Conservation (phyloP, 306 rosid species). For the Inga laurina region DNA sequence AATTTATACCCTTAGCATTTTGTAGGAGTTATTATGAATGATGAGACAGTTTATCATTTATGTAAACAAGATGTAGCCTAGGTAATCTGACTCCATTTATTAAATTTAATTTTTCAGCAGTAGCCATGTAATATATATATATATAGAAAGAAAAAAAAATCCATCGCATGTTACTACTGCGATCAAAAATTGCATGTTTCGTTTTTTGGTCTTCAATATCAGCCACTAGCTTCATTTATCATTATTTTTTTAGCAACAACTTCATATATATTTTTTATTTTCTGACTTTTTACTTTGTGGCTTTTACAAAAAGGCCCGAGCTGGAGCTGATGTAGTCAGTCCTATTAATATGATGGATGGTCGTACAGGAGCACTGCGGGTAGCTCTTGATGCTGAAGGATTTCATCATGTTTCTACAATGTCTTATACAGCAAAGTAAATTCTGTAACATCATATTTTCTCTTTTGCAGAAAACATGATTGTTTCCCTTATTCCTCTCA, state of each 20-base stretch:
- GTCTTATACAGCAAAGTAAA: slow-evolving; percentile 96
- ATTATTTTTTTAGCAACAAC: neutral
- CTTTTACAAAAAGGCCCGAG: slow-evolving; percentile 64
- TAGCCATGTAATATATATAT: neutral
- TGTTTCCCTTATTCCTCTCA: slow-evolving; percentile 6
- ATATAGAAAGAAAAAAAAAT: slow-evolving; percentile 6
- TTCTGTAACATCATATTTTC: slow-evolving; percentile 11
- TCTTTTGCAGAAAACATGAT: neutral
- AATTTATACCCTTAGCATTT: slow-evolving; percentile 33
- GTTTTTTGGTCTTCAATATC: slow-evolving; percentile 21
- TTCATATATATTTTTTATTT: neutral
- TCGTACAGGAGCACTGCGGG: slow-evolving; percentile 85
- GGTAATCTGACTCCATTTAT: slow-evolving; percentile 54
- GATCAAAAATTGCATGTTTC: slow-evolving; percentile 11
- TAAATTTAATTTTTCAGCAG: slow-evolving; percentile 16
- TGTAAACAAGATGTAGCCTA: slow-evolving; percentile 95
- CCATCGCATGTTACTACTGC: neutral
- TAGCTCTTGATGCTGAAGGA: slow-evolving; percentile 95
- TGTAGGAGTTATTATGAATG: slow-evolving; percentile 93
- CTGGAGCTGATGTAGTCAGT: slow-evolving; percentile 97
- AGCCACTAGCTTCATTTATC: neutral
- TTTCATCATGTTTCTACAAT: slow-evolving; percentile 88
- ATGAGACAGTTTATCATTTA: slow-evolving; percentile 91
- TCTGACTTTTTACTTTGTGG: neutral
- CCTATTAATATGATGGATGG: slow-evolving; percentile 99